Base-by-base conservation (phyloP, 116 monocot species). In the Thalassia testudinum region DNA sequence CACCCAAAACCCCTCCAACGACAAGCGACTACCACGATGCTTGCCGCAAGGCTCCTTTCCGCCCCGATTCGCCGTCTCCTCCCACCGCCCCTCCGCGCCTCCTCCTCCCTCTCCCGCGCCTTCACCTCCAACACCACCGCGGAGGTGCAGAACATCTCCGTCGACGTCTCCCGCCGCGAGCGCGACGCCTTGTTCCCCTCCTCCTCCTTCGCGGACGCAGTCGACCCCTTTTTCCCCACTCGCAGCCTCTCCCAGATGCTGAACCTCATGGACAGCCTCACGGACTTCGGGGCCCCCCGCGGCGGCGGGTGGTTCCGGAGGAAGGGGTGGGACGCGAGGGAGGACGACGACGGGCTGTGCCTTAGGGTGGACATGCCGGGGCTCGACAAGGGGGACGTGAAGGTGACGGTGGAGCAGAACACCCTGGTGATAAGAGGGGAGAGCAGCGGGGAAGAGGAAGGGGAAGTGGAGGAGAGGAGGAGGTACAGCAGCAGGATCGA, bases 301-400 rank as follows among this genome's bases (percentile, higher is more conserved):
- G 25, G 13, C n/a, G 15, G 44, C 14, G 34, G 4, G 58, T 40
- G 43, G 14, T 4, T 28, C 6, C 74, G 71, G 1, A 52, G 73
- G 0, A 75, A 78, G 8, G 86, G 82, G 82, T 92, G 87, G 87
- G 72, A 83, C 48, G 80, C 71, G 26, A 75, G 54, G 61, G 87
- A 83, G 70, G 80, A 83, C 27, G 56, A 50, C 0, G 70, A 92
- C 23, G 87, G 74, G 12, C 60, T 92, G 26, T 47, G 72, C 69
- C 58, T 92, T 26, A 87, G 1, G n/a, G n/a, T n/a, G n/a, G n/a
- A n/a, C n/a, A n/a, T n/a, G n/a, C n/a, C n/a, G n/a, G n/a, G n/a
- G n/a, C 64, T 92, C n/a, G 77, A 75, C 17, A 87, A 83, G 59
- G 83, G 87, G 58, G 47, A 83, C 60, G 92, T 92, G 19, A 70